Base-by-base conservation (phyloP, 371 early-diverging fungal species). In the Parasitella parasitica region DNA sequence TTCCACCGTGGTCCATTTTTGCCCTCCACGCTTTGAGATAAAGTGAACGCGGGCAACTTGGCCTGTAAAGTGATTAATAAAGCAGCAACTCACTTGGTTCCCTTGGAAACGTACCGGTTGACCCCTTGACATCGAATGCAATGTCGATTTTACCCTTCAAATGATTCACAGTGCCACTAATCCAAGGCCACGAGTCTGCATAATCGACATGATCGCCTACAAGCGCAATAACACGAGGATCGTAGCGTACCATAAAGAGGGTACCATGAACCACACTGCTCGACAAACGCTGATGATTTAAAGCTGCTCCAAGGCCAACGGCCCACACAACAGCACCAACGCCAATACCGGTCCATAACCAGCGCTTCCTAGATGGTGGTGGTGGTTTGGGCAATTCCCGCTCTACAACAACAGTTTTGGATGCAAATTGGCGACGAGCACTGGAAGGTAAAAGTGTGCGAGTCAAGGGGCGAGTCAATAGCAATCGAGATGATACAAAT, bases 101-200 rank as follows among this genome's bases (percentile, higher is more conserved):
- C 3, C 6, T 3, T 32, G 11, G 11, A 38, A 22, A 46, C 49
- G 59, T 76, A 85, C 86, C 83, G 64, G 76, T 79, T 15, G 69
- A 63, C 3, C 89, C 86, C 13, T 76, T 73, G 32, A 89, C 78
- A 26, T 80, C 75, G 63, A 82, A 89, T 30, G 74, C 70, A 61
- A 88, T 82, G 60, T 86, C 75, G 9, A 88, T 82, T 26, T 80
- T 71, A 9, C 89, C 89, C 67, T 89, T 87, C 66, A 89, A 70
- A 66, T 88, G 86, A 27, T 88, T 88, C 12, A 89, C 86, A 1
- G 80, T 79, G 4, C 89, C 89, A 20, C 71, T 73, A 64, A 89
- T 86, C 89, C 89, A 89, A 9, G 88, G 86, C 83, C 84, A 86
- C 1, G 54, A 58, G 68, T 82, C 76, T 34, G 81, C 77, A 72